Conservation (phyloP, 106 monocot species). For the Allium fistulosum region DNA sequence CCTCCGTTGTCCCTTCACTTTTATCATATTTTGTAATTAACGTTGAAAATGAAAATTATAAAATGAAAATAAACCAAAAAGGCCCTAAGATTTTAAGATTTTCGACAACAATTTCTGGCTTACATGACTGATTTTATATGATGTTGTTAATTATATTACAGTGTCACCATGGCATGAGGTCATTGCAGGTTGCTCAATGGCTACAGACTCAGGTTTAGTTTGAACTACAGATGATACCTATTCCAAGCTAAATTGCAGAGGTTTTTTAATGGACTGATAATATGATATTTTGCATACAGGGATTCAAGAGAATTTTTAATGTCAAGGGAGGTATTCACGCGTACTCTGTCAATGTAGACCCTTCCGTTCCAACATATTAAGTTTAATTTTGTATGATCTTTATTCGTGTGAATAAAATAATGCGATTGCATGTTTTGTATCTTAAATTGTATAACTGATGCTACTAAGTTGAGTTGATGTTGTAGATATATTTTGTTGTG, state of each 20-base stretch:
- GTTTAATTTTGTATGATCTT: too few relatives aligned
- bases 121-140: background rate
- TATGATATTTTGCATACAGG: conserved; percentile 23
- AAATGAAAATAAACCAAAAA: too few relatives aligned
- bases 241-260: background rate
- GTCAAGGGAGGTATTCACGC: conserved; percentile 79
- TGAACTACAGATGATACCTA: background rate
- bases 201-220: conserved; percentile 75
- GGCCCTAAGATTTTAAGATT: too few relatives aligned
- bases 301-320: conserved; percentile 82
- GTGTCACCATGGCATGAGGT: conserved; percentile 92
- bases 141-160: conserved; percentile 6
- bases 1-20: too few relatives aligned
- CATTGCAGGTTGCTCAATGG: conserved; percentile 88
- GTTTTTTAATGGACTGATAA: background rate
- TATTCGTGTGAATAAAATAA: too few relatives aligned
- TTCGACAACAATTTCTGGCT: too few relatives aligned
- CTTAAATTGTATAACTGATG: too few relatives aligned
- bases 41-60: too few relatives aligned
- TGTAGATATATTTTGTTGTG: too few relatives aligned
- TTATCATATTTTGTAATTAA: too few relatives aligned
- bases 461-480: too few relatives aligned
- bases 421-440: too few relatives aligned
- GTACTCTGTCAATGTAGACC: conserved; percentile 64
- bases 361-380: conserved; percentile 65